Conservation (phyloP, 257 asterid genomes). For the Solanum boliviense region DNA sequence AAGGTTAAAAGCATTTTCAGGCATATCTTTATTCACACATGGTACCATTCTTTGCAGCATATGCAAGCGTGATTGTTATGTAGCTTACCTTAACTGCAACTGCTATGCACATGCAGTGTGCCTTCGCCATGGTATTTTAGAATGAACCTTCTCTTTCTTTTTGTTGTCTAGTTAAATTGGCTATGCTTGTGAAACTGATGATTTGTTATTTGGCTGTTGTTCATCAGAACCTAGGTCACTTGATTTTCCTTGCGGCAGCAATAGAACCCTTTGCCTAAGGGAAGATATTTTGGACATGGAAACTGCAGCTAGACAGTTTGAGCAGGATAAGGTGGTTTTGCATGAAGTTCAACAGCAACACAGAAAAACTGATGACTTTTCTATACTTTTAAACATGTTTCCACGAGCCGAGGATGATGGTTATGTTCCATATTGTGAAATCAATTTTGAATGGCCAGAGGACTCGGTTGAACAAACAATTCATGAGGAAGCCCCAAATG, state of each 20-base stretch:
- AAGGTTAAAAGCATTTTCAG: slow-evolving; percentile 34
- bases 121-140: slow-evolving; percentile 78
- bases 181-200: not conserved
- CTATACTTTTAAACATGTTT: slow-evolving; percentile 33
- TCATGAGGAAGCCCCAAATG: not conserved
- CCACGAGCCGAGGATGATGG: slow-evolving; percentile 35
- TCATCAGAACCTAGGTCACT: slow-evolving; percentile 47
- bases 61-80: slow-evolving; percentile 87
- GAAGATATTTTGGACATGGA: slow-evolving; percentile 67
- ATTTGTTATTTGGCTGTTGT: slow-evolving; percentile 6
- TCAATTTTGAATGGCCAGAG: slow-evolving; percentile 15
- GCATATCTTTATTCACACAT: slow-evolving; percentile 44
- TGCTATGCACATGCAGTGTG: slow-evolving; percentile 71
- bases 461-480: not conserved
- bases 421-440: slow-evolving; percentile 55
- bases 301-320: slow-evolving; percentile 70
- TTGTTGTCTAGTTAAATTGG: not conserved
- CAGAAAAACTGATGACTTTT: slow-evolving; percentile 33
- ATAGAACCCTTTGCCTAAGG: slow-evolving; percentile 42
- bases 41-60: slow-evolving; percentile 85
- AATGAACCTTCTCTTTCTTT: not conserved
- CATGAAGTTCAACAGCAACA: slow-evolving; percentile 41
- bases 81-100: slow-evolving; percentile 71
- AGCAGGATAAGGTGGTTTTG: slow-evolving; percentile 42
- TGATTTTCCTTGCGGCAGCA: slow-evolving; percentile 50